Percentiles rank a stretch among this genome's conserved stretches.
Evolutionary conservation across 345 rosid species (phyloP).

Genomic region (Linum lewisii): DNA sequence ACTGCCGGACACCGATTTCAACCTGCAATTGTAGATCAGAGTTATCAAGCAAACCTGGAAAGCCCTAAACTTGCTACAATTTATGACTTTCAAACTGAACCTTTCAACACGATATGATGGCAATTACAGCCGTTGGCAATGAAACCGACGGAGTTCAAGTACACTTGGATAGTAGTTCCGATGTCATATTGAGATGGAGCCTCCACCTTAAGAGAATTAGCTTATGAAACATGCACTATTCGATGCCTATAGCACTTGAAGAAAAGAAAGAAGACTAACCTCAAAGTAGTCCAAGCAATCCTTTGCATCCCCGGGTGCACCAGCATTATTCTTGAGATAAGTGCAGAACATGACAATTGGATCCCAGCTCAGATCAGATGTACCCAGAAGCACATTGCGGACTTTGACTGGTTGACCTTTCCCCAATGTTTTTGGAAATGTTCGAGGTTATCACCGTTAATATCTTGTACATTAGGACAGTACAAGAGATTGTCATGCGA

Average conservation of each 20-base stretch:
- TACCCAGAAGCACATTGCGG: constrained; percentile 48
- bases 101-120: too few species aligned
- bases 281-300: constrained; percentile 75
- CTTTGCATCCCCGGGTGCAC: constrained; percentile 31
- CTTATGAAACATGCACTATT: background rate
- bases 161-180: too few species aligned
- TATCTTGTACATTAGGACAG: constrained; percentile 43
- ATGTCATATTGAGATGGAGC: too few species aligned
- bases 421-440: constrained; percentile 96
- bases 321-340: constrained; percentile 50
- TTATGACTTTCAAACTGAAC: too few species aligned
- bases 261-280: constrained; percentile 42
- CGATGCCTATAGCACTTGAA: background rate
- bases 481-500: constrained; percentile 59
- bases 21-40: constrained; percentile 44
- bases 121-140: too few species aligned
- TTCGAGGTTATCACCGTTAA: constrained; percentile 57
- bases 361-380: constrained; percentile 67
- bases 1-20: constrained; percentile 67
- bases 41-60: background rate
- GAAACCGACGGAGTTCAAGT: too few species aligned
- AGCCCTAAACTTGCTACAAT: background rate
- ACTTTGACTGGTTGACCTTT: constrained; percentile 86
- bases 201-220: too few species aligned
- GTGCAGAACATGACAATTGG: constrained; percentile 77